Base-by-base conservation (phyloP, 495 filamentous ascomycete species). In the Trichoderma reesei region DNA sequence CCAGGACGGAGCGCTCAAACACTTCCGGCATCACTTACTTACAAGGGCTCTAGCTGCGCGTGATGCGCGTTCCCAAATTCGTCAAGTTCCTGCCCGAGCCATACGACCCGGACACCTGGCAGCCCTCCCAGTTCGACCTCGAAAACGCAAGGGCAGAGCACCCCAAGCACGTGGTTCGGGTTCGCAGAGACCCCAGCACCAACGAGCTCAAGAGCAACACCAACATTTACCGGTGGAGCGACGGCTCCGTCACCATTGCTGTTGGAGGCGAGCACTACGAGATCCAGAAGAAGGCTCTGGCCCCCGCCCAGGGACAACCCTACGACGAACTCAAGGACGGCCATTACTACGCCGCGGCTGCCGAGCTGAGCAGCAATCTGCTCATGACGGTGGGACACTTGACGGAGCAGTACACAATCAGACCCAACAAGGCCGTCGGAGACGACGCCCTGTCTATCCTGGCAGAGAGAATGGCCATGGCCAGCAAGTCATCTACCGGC, bases 321-420 rank as follows among this genome's bases (percentile, higher is more conserved):
- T 92, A 93, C 71, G 80, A 89, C 56, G 80, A 86, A 34, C 83
- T 86, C 65, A 89, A 94, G 67, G 79, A 81, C 54, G 86, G 89
- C 11, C 90, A 93, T 70, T 90, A 88, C 56, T 97, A 97, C 72
- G 83, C 94, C 10, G 86, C 84, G 5, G 85, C 90, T 26, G 88
- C 90, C 0, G 83, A 88, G 56, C 81, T 90, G 66, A 82, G 81
- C 8, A 85, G 86, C 20, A 82, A 83, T 41, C 75, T 91, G 2
- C 82, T 96, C 63, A 82, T 90, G 68, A 78, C 91, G 31, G 88
- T 90, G 34, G 89, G 89, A 65, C 91, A 95, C 72, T 74, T 96
- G 65, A 90, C 89, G 13, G 86, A 91, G 63, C 85, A 88, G 39
- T 85, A 94, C 66, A 84, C 82, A 1, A 80, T 96, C 41, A 79